Conservation (phyloP, 2,329 filamentous ascomycete genomes). For the Neurospora sp. region DNA sequence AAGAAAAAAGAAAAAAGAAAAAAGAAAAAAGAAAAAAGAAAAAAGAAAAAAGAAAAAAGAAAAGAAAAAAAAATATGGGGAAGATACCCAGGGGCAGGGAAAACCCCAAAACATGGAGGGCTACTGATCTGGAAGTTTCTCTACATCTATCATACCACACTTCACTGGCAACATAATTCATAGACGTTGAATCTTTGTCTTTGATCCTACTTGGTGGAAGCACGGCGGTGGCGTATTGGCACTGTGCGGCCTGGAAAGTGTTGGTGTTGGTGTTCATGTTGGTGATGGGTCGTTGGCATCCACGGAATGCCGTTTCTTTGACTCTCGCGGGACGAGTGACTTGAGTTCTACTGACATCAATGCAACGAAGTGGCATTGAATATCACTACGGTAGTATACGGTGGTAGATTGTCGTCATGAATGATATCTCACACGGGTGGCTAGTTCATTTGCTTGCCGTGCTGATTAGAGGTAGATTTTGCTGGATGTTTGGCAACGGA, state of each 20-base stretch:
- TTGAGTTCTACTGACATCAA: not conserved
- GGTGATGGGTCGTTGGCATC: not conserved
- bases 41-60: no score
- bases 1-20: no score
- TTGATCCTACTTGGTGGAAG: not conserved
- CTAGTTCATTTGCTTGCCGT: not conserved
- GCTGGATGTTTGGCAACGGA: not conserved
- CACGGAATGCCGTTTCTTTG: not conserved
- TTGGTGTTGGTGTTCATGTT: not conserved
- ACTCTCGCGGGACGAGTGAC: not conserved
- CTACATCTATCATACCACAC: not conserved
- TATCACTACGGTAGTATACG: not conserved
- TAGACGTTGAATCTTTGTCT: not conserved
- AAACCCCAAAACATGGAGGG: no score
- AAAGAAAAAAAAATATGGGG: no score
- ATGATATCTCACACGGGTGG: not conserved
- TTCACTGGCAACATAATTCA: no score
- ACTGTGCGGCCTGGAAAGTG: not conserved
- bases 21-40: no score
- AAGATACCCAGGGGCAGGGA: no score
- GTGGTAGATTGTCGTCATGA: not conserved
- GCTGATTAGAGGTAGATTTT: not conserved
- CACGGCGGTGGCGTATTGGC: not conserved
- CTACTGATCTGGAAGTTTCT: not conserved
- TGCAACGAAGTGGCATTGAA: fast-evolving